Evolutionary conservation across 1,139 yeast species (phyloP).

Genomic region (Lodderomyces pseudojiufengensis): DNA sequence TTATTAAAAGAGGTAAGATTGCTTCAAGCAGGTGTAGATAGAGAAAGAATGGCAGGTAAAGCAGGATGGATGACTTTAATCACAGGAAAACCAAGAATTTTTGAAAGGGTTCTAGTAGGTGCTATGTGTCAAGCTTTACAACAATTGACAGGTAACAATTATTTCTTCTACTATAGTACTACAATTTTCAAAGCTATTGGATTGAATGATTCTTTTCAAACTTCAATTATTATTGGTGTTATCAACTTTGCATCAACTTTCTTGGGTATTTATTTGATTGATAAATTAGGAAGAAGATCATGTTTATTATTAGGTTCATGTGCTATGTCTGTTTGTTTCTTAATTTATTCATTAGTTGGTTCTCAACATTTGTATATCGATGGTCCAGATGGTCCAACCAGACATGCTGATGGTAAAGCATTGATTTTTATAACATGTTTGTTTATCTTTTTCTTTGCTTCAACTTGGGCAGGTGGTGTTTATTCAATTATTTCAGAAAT

Average conservation of each 20-base stretch:
- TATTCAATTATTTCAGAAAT: slow-evolving; percentile 78
- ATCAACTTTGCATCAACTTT: slow-evolving; percentile 77
- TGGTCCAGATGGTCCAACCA: slow-evolving; percentile 37
- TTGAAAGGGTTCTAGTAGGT: slow-evolving; percentile 65
- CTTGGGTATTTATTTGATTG: slow-evolving; percentile 62
- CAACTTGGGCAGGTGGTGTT: slow-evolving; percentile 85
- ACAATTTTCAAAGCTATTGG: slow-evolving; percentile 76
- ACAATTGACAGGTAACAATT: slow-evolving; percentile 78
- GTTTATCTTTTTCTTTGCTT: slow-evolving; percentile 78
- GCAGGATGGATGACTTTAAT: slow-evolving; percentile 67
- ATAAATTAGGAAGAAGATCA: slow-evolving; percentile 66
- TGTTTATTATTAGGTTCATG: slow-evolving; percentile 50
- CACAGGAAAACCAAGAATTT: slow-evolving; percentile 63
- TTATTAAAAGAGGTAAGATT: slow-evolving; percentile 56
- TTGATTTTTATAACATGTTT: slow-evolving; percentile 75
- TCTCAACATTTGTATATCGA: slow-evolving; percentile 57
- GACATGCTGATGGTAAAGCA: slow-evolving; percentile 59
- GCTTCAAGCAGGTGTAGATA: slow-evolving; percentile 60
- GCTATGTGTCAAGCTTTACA: slow-evolving; percentile 63
- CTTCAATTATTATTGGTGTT: slow-evolving; percentile 72
- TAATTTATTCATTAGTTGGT: slow-evolving; percentile 60
- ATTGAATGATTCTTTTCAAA: slow-evolving; percentile 71
- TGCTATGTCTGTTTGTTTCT: slow-evolving; percentile 54
- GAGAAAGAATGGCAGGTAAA: slow-evolving; percentile 58
- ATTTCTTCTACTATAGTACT: slow-evolving; percentile 80